Evolutionary conservation across 345 rosid genomes (phyloP).

Genomic region (Psidium friedrichsthalianum): DNA sequence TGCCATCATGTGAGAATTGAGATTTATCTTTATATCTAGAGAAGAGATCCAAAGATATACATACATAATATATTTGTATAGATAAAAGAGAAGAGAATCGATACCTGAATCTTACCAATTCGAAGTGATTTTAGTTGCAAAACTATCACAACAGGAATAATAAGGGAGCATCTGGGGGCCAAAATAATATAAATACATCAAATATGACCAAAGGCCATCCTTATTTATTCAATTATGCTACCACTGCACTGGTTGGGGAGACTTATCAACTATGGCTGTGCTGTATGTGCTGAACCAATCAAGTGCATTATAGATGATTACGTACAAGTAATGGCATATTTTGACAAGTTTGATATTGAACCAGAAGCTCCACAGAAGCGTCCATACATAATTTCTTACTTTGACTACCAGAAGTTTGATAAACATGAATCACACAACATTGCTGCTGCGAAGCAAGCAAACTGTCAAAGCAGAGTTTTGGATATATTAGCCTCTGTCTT

Average conservation of each 20-base stretch:
- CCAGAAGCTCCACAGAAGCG: background rate
- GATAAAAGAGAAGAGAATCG: background rate
- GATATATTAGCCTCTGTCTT: background rate
- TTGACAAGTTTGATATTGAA: background rate
- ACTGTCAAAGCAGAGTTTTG: background rate
- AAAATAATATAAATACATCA: background rate
- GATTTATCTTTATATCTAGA: background rate
- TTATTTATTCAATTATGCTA: background rate
- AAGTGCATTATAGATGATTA: background rate
- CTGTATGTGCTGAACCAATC: background rate
- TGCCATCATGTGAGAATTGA: background rate
- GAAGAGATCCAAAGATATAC: background rate
- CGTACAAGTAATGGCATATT: background rate
- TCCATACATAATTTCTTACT: background rate
- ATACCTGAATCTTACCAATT: background rate
- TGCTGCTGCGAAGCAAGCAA: background rate
- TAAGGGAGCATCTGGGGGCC: background rate
- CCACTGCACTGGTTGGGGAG: background rate
- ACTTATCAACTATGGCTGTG: background rate
- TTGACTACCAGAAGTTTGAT: background rate
- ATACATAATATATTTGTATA: background rate
- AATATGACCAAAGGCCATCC: background rate
- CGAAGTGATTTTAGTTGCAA: background rate
- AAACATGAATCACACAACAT: background rate
- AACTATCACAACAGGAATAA: background rate